phyloP scores from a whole-genome alignment of 2,329 filamentous ascomycete genomes.

The Calonectria leucothoes region DNA sequence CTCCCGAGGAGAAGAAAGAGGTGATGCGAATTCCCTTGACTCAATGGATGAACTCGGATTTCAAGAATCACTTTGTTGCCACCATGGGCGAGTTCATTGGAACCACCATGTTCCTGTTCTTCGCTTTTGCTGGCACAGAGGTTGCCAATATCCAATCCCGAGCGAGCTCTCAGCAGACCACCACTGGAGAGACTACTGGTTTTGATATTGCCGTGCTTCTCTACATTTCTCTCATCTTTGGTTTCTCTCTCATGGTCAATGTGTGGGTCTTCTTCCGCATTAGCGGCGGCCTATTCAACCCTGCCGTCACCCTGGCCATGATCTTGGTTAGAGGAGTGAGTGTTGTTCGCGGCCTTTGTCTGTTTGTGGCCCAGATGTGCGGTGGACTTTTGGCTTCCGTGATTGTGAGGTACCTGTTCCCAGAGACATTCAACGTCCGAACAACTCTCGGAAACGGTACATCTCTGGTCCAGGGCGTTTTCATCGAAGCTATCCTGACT shows the following conservation, averaged over 20 bases:
- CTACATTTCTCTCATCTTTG: constrained; percentile 56
- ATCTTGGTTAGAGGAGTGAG: constrained; percentile 61
- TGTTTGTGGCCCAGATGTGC: constrained; percentile 64
- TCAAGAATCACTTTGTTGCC: constrained; percentile 58
- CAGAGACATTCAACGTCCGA: constrained; percentile 54
- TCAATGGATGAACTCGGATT: constrained; percentile 59
- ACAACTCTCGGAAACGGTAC: constrained; percentile 55
- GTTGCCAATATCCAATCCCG: constrained; percentile 53
- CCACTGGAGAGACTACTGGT: constrained; percentile 55
- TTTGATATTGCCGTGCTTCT: constrained; percentile 57
- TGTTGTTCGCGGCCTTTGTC: constrained; percentile 55
- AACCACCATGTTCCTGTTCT: constrained; percentile 57
- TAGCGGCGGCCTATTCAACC: constrained; percentile 52
- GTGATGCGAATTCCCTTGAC: constrained; percentile 58
- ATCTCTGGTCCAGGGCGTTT: constrained; percentile 57
- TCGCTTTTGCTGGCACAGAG: constrained; percentile 55
- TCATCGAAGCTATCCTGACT: constrained; percentile 62
- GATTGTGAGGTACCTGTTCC: constrained; percentile 56
- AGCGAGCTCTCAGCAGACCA: constrained; percentile 47
- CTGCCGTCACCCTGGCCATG: constrained; percentile 61
- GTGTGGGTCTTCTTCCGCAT: constrained; percentile 62
- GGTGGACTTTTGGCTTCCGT: constrained; percentile 58
- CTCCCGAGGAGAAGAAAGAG: constrained; percentile 52
- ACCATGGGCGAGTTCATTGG: constrained; percentile 53
- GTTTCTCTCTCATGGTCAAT: constrained; percentile 58